These are phyloP conservation scores for Bacidia rubella DNA, from an alignment of 495 filamentous ascomycete genomes.

Conservation along the genomic window DNA sequence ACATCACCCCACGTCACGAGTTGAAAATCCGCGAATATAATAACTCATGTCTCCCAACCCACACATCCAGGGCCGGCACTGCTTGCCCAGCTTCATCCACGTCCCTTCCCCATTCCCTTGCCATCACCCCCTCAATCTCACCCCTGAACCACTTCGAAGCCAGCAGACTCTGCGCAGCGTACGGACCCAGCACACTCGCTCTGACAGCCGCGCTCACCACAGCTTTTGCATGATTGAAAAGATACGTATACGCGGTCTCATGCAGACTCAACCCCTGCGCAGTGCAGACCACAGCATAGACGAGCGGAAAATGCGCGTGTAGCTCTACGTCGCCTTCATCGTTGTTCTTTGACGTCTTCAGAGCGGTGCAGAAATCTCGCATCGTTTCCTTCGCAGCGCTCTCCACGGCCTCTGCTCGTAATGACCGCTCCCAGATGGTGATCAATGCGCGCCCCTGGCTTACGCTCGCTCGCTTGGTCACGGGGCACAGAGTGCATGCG, in stretches of 20 bases:
- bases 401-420: slow-evolving; percentile 23
- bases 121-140: slow-evolving; percentile 47
- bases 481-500: slow-evolving; percentile 72
- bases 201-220: slow-evolving; percentile 80
- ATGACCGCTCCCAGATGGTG: slow-evolving; percentile 75
- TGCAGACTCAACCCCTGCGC: slow-evolving; percentile 46
- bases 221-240: slow-evolving; percentile 80
- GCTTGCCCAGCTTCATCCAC: slow-evolving; percentile 74
- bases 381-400: slow-evolving; percentile 14
- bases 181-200: slow-evolving; percentile 80
- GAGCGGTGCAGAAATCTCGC: slow-evolving; percentile 23
- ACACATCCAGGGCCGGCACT: slow-evolving; percentile 80
- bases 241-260: slow-evolving; percentile 71
- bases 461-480: slow-evolving; percentile 70
- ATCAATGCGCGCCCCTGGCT: slow-evolving; percentile 78
- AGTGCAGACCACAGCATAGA: slow-evolving; percentile 62
- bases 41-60: slow-evolving; percentile 88
- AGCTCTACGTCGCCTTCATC: slow-evolving; percentile 24
- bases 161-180: slow-evolving; percentile 75
- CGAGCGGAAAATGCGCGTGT: slow-evolving; percentile 59
- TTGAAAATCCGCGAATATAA: slow-evolving; percentile 97
- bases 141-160: slow-evolving; percentile 50
- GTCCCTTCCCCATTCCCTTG: slow-evolving; percentile 40
- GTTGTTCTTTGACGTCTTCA: slow-evolving; percentile 23
- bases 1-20: slow-evolving; percentile 28